phyloP scores from a whole-genome alignment of 768 basidiomycete genomes.

The Kwoniella sp. region DNA sequence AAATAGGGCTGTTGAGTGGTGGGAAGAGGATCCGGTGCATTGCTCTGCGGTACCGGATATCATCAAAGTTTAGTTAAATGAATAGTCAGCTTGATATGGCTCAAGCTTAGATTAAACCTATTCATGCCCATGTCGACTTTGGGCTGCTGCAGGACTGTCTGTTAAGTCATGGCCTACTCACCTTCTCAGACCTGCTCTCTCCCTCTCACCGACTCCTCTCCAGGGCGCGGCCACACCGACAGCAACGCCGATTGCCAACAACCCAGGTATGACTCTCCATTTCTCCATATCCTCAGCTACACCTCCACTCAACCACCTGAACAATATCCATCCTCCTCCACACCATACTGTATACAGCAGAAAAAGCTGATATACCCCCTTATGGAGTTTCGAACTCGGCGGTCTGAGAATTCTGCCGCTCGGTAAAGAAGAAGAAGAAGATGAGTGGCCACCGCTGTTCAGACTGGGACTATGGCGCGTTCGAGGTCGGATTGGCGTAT shows the following conservation, averaged over 20 bases:
- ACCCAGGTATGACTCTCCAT: slow-evolving; percentile 63
- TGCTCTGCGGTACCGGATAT: slow-evolving; percentile 66
- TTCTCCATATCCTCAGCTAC: slow-evolving; percentile 67
- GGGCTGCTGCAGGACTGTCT: too few species aligned
- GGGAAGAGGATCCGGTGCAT: slow-evolving; percentile 74
- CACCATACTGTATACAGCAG: slow-evolving; percentile 66
- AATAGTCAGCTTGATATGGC: too few species aligned
- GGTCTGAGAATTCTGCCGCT: slow-evolving; percentile 21
- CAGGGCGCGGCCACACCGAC: slow-evolving; percentile 70
- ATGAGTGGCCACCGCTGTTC: not conserved
- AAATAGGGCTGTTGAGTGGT: slow-evolving; percentile 64
- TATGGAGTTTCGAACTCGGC: slow-evolving; percentile 31
- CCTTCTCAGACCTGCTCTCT: slow-evolving; percentile 77
- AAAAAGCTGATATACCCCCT: slow-evolving; percentile 67
- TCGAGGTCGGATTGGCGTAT: slow-evolving; percentile 17
- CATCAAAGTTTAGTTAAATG: too few species aligned
- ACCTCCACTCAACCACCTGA: slow-evolving; percentile 64
- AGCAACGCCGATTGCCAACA: slow-evolving; percentile 67
- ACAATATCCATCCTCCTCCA: slow-evolving; percentile 69
- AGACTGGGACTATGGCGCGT: not conserved
- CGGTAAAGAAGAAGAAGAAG: too few species aligned
- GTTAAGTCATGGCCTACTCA: too few species aligned
- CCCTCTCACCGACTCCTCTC: slow-evolving; percentile 64
- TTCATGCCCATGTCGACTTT: too few species aligned
- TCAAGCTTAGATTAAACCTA: too few species aligned